phyloP scores from a whole-genome alignment of 1,139 yeast genomes.

The Pichia sp. region DNA sequence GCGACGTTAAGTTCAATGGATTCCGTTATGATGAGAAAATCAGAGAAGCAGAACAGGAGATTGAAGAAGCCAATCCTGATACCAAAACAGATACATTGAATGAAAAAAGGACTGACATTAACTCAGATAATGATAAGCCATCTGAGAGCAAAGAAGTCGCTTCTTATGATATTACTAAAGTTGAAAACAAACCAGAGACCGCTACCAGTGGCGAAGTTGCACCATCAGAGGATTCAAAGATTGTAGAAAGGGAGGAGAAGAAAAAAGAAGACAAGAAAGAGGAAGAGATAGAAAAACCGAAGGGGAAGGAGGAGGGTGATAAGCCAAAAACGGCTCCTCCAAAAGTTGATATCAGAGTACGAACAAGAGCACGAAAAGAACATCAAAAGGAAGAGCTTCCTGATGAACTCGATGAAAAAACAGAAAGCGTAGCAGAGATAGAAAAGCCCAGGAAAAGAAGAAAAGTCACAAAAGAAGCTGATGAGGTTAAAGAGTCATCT shows the following conservation, averaged over 20 bases:
- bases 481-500: constrained; percentile 2
- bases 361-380: background rate
- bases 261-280: background rate
- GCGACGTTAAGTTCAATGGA: constrained; percentile 29
- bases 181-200: background rate
- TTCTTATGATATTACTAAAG: background rate
- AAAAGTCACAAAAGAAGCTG: background rate
- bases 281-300: too few species aligned
- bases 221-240: background rate
- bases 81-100: background rate
- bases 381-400: background rate
- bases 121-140: background rate
- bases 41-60: background rate
- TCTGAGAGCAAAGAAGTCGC: too few species aligned
- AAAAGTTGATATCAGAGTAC: too few species aligned
- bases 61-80: background rate
- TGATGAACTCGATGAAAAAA: background rate
- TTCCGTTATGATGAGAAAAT: background rate
- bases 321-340: too few species aligned
- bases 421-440: background rate
- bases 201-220: background rate
- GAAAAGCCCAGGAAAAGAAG: background rate
- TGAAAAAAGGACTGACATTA: too few species aligned
- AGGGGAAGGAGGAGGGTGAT: too few species aligned
- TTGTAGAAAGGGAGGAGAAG: background rate